Percentiles rank a stretch among this genome's conserved stretches.
Conservation (phyloP, 164 flowering plant genomes). For the Berberis thunbergii region DNA sequence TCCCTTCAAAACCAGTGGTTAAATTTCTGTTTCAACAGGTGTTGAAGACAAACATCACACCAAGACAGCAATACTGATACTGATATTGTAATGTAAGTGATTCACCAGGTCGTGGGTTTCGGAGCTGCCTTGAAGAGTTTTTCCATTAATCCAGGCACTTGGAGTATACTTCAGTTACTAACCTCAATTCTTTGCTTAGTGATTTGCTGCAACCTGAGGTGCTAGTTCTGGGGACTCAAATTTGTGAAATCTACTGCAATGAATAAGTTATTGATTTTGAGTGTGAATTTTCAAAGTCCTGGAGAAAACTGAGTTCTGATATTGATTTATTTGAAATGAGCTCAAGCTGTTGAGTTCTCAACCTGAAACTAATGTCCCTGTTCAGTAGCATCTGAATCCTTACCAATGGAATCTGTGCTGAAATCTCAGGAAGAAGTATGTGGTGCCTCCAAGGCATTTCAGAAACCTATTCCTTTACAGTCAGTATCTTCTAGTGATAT, state of each 20-base stretch:
- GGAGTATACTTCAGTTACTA: slow-evolving; percentile 32
- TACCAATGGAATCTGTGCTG: slow-evolving; percentile 14
- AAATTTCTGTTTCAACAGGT: slow-evolving; percentile 26
- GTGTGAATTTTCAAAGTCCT: slow-evolving; percentile 48
- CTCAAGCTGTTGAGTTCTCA: slow-evolving; percentile 42
- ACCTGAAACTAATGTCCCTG: slow-evolving; percentile 13
- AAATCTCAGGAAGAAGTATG: slow-evolving; percentile 18
- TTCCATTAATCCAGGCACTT: slow-evolving; percentile 35
- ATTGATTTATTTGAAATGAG: slow-evolving; percentile 81
- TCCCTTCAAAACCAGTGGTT: no score
- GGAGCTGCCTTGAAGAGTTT: slow-evolving; percentile 27
- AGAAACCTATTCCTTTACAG: slow-evolving; percentile 33
- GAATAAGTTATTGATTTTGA: slow-evolving; percentile 50
- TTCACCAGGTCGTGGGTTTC: slow-evolving; percentile 37
- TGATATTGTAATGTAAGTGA: slow-evolving; percentile 38
- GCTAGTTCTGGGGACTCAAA: slow-evolving; percentile 38
- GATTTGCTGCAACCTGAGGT: slow-evolving; percentile 54
- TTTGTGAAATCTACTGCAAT: slow-evolving; percentile 42
- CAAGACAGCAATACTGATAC: slow-evolving; percentile 32
- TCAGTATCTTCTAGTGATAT: slow-evolving; percentile 21
- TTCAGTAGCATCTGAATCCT: slow-evolving; percentile 24
- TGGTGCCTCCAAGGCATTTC: slow-evolving; percentile 15
- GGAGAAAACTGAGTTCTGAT: slow-evolving; percentile 72
- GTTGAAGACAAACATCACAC: slow-evolving; percentile 44
- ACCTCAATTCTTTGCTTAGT: slow-evolving; percentile 35